phyloP scores from a whole-genome alignment of 805 yeast species.

The Lachancea quebecensis region DNA sequence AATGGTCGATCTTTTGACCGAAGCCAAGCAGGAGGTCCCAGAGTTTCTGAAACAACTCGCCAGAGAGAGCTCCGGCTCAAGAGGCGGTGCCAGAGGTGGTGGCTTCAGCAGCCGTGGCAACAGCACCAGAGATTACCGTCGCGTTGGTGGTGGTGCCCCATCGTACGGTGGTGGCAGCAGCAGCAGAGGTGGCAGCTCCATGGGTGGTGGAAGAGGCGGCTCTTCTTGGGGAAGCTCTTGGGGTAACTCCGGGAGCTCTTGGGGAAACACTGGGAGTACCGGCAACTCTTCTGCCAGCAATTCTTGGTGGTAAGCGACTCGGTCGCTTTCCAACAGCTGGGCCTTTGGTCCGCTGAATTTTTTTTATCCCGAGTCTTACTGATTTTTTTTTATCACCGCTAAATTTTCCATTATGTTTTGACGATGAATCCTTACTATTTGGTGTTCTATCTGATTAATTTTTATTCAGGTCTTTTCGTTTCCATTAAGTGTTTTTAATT shows the following conservation, averaged over 20 bases:
- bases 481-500: constrained; percentile 7
- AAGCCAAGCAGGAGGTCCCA: constrained; percentile 98
- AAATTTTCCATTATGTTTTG: constrained; percentile 6
- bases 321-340: no score
- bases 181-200: constrained; percentile 32
- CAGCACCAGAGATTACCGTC: constrained; percentile 48
- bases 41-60: constrained; percentile 72
- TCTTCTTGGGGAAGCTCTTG: constrained; percentile 19
- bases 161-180: constrained; percentile 21
- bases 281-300: constrained; percentile 33
- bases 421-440: constrained; percentile 9
- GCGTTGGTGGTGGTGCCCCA: constrained; percentile 25
- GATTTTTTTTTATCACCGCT: constrained; percentile 1
- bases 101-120: constrained; percentile 35
- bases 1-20: constrained; percentile 75
- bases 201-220: constrained; percentile 29
- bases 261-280: constrained; percentile 7
- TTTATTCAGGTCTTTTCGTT: constrained; percentile 8
- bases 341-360: neutral
- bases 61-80: constrained; percentile 61
- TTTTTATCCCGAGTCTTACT: neutral
- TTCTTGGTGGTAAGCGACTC: constrained; percentile 8
- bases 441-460: constrained; percentile 8
- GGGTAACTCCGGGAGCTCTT: constrained; percentile 10
- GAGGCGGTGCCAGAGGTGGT: constrained; percentile 46